These are phyloP conservation scores for Aspergillus indologenus DNA, from an alignment of 495 filamentous ascomycete genomes.

Conservation along the genomic window DNA sequence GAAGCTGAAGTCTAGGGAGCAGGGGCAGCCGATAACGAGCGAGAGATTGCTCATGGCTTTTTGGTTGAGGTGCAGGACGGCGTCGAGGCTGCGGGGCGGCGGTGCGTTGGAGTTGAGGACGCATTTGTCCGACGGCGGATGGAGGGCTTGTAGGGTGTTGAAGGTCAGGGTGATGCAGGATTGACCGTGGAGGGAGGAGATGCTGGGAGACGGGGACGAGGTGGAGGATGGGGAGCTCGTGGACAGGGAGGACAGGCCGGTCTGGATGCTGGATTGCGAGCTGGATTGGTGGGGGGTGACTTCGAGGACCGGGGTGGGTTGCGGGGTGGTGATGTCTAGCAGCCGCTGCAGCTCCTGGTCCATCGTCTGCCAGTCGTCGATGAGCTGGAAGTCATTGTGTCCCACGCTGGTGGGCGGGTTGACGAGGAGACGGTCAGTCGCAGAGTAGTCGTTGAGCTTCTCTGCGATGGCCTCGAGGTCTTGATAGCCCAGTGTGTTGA, in stretches of 20 bases:
- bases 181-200: neutral
- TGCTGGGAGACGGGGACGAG: neutral
- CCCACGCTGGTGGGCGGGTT: neutral
- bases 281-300: neutral
- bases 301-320: neutral
- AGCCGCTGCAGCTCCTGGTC: neutral
- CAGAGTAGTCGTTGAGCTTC: neutral
- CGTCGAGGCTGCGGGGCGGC: neutral
- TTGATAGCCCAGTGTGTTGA: neutral
- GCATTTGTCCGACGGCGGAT: neutral
- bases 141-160: neutral
- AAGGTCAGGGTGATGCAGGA: neutral
- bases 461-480: neutral
- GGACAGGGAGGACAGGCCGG: neutral
- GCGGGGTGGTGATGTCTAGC: neutral
- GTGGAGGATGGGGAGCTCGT: neutral
- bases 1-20: neutral
- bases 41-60: neutral
- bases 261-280: neutral
- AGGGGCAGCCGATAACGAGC: neutral
- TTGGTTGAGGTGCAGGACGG: neutral
- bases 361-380: neutral
- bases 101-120: neutral
- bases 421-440: neutral
- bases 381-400: neutral